Base-by-base conservation (phyloP, 805 yeast species). In the Kuraishia piskuri region DNA sequence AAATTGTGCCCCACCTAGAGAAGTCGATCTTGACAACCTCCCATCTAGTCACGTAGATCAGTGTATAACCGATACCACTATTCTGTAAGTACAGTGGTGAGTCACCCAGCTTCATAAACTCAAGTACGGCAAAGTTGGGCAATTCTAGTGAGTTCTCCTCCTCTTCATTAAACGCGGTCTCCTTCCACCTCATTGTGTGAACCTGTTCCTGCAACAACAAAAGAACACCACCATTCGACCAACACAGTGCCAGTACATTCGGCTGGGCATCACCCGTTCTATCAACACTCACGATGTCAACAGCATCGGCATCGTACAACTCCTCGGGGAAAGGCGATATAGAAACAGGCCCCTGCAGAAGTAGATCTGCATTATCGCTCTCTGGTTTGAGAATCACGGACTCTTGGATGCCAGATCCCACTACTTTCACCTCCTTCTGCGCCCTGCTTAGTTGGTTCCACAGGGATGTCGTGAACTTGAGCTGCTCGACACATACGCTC, bases 311-410 rank as follows among this genome's bases (percentile, higher is more conserved):
- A 2, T 68, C 70, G 61, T 85, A 83, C 2, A 84, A 63, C 10
- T 61, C 64, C 2, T 73, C 76, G 0, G 88, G 86, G 57, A 73
- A 84, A 2, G 88, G 86, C 26, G 67, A 61, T 14, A 82, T 67
- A 0, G 70, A 59, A 52, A 80, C 69, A 1, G 89, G 86, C 1
- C 89, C 89, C 60, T 78, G 82, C 3, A 69, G 54, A 3, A 57
- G 23, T 22, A 53, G 45, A 10, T 19, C 22, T 8, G 25, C 44
- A n/a, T 21, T 50, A 14, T 36, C 20, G 6, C 21, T 14, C 8
- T 22, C 51, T 14, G 46, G 19, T 12, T 49, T 14, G 26, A 49
- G n/a, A 8, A 40, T 7, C 19, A 50, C 14, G n/a, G 22, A n/a
- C 26, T 52, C 50, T n/a, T 31, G 22, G 23, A 47, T 45, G 9